Evolutionary conservation across 768 basidiomycete species (phyloP), one percentile per base, ranked within the genome.

Genomic region (Mycena pura): DNA sequence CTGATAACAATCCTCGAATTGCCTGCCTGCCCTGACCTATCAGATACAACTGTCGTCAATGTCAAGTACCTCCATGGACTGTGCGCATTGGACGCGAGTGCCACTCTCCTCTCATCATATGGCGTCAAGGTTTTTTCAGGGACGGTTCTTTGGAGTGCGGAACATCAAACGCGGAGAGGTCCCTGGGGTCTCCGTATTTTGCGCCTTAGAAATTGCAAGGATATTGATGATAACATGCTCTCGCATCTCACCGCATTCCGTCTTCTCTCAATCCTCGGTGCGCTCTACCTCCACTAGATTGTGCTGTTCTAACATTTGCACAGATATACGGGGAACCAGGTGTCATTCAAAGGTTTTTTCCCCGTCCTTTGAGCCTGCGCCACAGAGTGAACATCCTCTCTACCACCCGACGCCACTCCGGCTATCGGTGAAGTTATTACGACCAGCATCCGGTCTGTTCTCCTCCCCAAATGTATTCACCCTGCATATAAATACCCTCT

Each of bases 1-100:
- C 78, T 93, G 29, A 61, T 92, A 52, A 89, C 90, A 6, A 70
- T 90, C 11, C 72, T 93, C 22, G 80, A 89, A 45, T 75, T 93
- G 9, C 79, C 84, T 3, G 72, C 78, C 6, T 88, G 88, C 64
- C 53, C 58, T 11, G 76, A 83, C n/a, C 76, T 93, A 0, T 83
- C 79, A 25, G 91, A 93, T 70, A 73, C 81, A 24, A 83, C 81
- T 45, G 77, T 91, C 24, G 57, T 78, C 38, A 69, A 74, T 9
- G 76, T 92, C 27, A 81, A 79, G 27, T 64, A 72, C 10, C 78
- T 93, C 6, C 84, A 83, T 64, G 76, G 78, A 6, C 77, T 93
- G 19, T 68, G 74, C 39, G 91, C 87, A 0, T 75, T 93, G n/a
- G 90, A 93, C 70, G 81, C 83, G 21, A 86, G 86, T 46, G 74